phyloP scores from a whole-genome alignment of 2,329 filamentous ascomycete species.

The Cordyceps cicadae region DNA sequence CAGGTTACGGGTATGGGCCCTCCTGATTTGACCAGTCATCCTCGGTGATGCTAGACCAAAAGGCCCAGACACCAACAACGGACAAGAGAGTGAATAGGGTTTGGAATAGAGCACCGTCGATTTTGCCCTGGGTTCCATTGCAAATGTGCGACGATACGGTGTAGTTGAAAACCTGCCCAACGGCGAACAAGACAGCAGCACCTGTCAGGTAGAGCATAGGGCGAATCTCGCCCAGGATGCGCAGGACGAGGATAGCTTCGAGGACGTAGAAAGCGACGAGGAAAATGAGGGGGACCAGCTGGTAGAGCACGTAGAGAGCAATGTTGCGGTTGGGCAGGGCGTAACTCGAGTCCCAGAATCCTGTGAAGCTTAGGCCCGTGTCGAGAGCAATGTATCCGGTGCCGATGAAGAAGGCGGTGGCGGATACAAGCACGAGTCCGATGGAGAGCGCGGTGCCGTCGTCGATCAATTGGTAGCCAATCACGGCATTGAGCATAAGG shows the following conservation, averaged over 20 bases:
- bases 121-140: conserved; percentile 70
- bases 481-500: conserved; percentile 80
- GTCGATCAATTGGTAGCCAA: conserved; percentile 89
- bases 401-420: conserved; percentile 67
- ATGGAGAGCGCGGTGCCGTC: conserved; percentile 84
- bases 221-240: conserved; percentile 75
- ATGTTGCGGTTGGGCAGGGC: conserved; percentile 60
- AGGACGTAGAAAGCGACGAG: conserved; percentile 80
- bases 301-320: conserved; percentile 88
- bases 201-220: conserved; percentile 83
- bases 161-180: conserved; percentile 95
- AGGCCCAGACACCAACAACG: conserved; percentile 79
- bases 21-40: conserved; percentile 79
- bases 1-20: conserved; percentile 30
- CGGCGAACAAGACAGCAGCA: conserved; percentile 74
- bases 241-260: conserved; percentile 74
- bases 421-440: conserved; percentile 64
- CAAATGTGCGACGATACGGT: conserved; percentile 88
- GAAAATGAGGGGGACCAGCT: conserved; percentile 80
- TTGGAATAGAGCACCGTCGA: conserved; percentile 89
- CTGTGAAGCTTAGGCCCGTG: conserved; percentile 80
- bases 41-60: conserved; percentile 99
- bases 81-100: conserved; percentile 84
- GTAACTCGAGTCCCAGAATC: conserved; percentile 59
- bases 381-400: conserved; percentile 95